Conservation (phyloP, 441 rosid genomes). For the Populus hybrid region DNA sequence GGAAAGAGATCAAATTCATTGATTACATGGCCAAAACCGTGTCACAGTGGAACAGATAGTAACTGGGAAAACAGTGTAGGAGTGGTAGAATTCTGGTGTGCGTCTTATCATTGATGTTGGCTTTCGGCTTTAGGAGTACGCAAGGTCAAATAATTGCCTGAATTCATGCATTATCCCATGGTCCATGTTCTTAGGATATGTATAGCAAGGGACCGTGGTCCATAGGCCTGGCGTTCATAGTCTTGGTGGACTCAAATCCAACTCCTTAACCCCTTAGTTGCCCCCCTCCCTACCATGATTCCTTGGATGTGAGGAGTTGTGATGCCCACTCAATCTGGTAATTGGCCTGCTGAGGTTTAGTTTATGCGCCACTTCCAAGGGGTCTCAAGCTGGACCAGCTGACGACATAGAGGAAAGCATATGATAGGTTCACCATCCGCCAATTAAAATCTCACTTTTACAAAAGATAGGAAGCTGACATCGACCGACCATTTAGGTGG, state of each 20-base stretch:
- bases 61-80: neutral
- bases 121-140: neutral
- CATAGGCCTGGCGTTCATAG: neutral
- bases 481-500: conserved; percentile 17
- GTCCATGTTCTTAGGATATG: neutral
- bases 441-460: too few relatives aligned
- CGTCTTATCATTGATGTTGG: neutral
- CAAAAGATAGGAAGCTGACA: too few relatives aligned
- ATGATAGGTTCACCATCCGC: too few relatives aligned
- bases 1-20: neutral
- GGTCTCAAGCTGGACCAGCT: too few relatives aligned
- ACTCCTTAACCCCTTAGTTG: neutral
- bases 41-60: neutral
- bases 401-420: too few relatives aligned
- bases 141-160: neutral
- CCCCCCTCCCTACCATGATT: neutral
- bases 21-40: neutral
- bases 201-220: neutral
- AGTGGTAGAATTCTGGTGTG: neutral
- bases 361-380: neutral
- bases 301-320: neutral
- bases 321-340: neutral
- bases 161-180: neutral
- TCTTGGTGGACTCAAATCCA: neutral
- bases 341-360: neutral